Percentiles rank a stretch among this genome's conserved stretches.
These are phyloP conservation scores for Melampsora americana DNA, from an alignment of 1,284 basidiomycete genomes.

Conservation along the genomic window DNA sequence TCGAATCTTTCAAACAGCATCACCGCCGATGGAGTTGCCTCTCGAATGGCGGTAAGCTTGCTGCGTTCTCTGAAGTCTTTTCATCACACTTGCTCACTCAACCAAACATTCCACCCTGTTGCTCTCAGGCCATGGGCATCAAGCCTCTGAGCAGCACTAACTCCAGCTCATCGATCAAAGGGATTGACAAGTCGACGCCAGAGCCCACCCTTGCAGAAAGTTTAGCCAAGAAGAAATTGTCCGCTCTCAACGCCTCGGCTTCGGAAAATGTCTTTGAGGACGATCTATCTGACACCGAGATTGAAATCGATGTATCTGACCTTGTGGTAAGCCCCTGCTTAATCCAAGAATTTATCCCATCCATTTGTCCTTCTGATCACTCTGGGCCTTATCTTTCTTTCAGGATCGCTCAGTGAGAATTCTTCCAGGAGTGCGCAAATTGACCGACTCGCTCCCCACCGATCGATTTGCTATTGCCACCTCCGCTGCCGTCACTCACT, in stretches of 20 bases:
- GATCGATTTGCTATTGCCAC: slow-evolving; percentile 72
- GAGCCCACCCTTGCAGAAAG: slow-evolving; percentile 49
- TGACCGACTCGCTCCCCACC: slow-evolving; percentile 67
- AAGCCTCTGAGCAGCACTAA: slow-evolving; percentile 53
- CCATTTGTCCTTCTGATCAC: background rate
- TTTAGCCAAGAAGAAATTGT: slow-evolving; percentile 53
- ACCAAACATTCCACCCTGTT: slow-evolving; percentile 48
- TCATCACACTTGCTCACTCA: slow-evolving; percentile 56
- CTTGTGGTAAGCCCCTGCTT: slow-evolving; percentile 60
- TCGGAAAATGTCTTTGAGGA: slow-evolving; percentile 58
- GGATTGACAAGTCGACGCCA: no score
- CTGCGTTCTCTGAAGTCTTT: slow-evolving; percentile 16
- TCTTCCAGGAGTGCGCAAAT: slow-evolving; percentile 67
- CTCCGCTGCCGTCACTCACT: slow-evolving; percentile 69
- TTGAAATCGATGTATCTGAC: slow-evolving; percentile 47
- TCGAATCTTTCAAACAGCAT: slow-evolving; percentile 46
- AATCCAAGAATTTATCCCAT: slow-evolving; percentile 45
- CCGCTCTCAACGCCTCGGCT: slow-evolving; percentile 54
- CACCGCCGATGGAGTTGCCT: slow-evolving; percentile 46
- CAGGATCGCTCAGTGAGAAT: slow-evolving; percentile 60
- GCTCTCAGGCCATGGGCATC: slow-evolving; percentile 27
- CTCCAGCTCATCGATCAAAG: slow-evolving; percentile 43
- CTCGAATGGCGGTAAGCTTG: slow-evolving; percentile 41
- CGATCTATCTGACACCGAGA: slow-evolving; percentile 61
- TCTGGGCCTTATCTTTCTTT: background rate